These are phyloP conservation scores for Colletotrichum echinochloae DNA, from an alignment of 2,329 filamentous ascomycete genomes.

Conservation along the genomic window DNA sequence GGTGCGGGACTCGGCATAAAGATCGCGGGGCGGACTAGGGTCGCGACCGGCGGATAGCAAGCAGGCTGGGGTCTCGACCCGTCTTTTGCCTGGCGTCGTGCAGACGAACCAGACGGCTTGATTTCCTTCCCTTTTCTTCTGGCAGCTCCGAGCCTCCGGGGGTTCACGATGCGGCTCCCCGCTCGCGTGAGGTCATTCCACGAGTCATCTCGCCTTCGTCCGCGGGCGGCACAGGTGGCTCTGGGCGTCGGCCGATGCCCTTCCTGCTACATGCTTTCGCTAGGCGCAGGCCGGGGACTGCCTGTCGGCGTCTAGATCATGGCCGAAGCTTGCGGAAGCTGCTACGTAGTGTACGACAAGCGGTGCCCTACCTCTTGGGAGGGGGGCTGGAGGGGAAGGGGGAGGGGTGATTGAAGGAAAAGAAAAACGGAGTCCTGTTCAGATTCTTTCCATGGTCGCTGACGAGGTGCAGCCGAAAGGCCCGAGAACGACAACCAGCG, in stretches of 20 bases:
- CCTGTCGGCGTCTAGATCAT: conserved; percentile 28
- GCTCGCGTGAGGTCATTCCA: conserved; percentile 35
- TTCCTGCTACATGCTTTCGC: not conserved
- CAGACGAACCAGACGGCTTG: not conserved
- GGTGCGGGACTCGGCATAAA: conserved; percentile 30
- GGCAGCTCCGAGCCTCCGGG: conserved; percentile 34
- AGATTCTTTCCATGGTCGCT: conserved; percentile 40
- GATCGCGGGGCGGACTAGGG: conserved; percentile 39
- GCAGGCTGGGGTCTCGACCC: not conserved
- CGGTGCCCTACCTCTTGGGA: not conserved
- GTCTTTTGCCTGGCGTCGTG: conserved; percentile 28
- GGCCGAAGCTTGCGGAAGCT: conserved; percentile 27
- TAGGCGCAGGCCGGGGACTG: conserved; percentile 21
- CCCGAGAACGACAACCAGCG: conserved; percentile 14
- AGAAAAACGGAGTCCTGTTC: conserved; percentile 34
- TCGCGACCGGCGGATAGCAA: conserved; percentile 16
- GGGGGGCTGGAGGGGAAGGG: conserved; percentile 32
- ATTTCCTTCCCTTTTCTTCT: conserved; percentile 25
- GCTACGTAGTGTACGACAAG: not conserved
- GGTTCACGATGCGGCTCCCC: conserved; percentile 8
- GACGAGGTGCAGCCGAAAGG: conserved; percentile 32
- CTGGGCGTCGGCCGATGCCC: conserved; percentile 21
- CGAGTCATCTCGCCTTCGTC: conserved; percentile 28
- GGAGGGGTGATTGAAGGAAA: conserved; percentile 32
- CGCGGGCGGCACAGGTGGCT: not conserved